Evolutionary conservation across 73 alveolate species (phyloP).

Genomic region (Blepharisma stoltei): DNA sequence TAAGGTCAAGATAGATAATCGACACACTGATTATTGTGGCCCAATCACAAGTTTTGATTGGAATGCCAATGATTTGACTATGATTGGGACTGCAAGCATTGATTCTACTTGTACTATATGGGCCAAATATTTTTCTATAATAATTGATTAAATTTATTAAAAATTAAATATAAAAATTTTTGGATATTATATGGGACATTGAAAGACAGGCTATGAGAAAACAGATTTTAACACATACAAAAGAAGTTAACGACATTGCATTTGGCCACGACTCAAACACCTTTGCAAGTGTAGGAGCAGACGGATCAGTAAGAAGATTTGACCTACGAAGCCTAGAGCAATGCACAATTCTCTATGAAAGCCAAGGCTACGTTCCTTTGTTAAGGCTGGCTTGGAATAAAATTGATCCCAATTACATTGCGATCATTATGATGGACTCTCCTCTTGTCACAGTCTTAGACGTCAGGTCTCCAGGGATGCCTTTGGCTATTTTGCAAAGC

Average conservation of each 20-base stretch:
- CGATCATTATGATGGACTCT: constrained; percentile 88
- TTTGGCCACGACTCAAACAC: constrained; percentile 77
- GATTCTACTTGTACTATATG: constrained; percentile 98
- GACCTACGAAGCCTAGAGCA: constrained; percentile 81
- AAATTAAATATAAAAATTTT: no score
- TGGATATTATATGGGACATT: no score
- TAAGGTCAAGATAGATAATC: no score
- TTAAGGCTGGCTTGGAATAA: constrained; percentile 93
- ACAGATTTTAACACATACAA: constrained; percentile 95
- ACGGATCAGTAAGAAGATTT: constrained; percentile 93
- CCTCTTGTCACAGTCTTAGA: constrained; percentile 81
- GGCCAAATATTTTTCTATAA: no score
- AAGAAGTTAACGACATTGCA: constrained; percentile 95
- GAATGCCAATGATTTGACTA: constrained; percentile 78
- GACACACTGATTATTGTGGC: constrained; percentile 56
- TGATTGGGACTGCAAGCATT: constrained; percentile 90
- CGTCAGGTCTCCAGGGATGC: constrained; percentile 78
- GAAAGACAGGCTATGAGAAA: constrained; percentile 82
- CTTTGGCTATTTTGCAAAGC: constrained; percentile 81
- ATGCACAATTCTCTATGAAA: constrained; percentile 90
- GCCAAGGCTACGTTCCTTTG: constrained; percentile 75
- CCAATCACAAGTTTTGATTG: constrained; percentile 97
- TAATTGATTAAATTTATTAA: no score
- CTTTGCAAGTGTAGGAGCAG: constrained; percentile 96
- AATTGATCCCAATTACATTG: constrained; percentile 80